Base-by-base conservation (phyloP, 192 early-diverging fungal species). In the Coemansia umbellata region DNA sequence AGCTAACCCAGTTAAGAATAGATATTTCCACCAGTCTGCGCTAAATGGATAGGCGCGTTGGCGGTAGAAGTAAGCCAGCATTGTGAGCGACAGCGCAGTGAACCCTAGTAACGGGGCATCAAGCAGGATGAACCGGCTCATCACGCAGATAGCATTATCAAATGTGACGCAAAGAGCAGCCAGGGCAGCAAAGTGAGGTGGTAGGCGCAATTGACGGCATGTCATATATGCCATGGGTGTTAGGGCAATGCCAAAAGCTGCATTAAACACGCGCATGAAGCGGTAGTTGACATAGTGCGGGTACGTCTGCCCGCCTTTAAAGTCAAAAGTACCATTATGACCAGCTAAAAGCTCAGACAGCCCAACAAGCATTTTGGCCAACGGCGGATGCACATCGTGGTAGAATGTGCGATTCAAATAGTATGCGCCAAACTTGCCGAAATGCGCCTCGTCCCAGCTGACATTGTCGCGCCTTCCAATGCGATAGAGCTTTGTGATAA, bases 301-400 rank as follows among this genome's bases (percentile, higher is more conserved):
- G 60, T 94, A 97, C 31, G 60, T 59, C 0, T 74, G 60, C 7
- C 88, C 90, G 31, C 89, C 91, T 23, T 88, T 86, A 60, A 97
- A 99, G 1, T 74, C 69, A 55, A 93, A 97, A 0, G 82, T 78
- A 9, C 93, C 94, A 65, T 96, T 82, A 68, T 90, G 94, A 1
- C 91, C 87, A 3, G 82, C 91, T 33, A 98, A 32, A 0, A 84
- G 50, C 32, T 92, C 94, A 3, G 91, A 82, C 11, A 97, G 63
- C 1, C 87, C 96, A 14, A 93, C 84, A 15, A 98, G 80, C 82
- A 97, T 95, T 76, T 98, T 98, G 9, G 94, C 94, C 50, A 98
- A 78, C 10, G 96, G 96, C 32, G 96, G 96, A 66, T 98, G 96
- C 8, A 98, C 96, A 77, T 98, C 96, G 65, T 92, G 92, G 67